Percentiles rank a stretch among this genome's conserved stretches.
Conservation (phyloP, 768 basidiomycete genomes). For the Boletus rubescentipes region DNA sequence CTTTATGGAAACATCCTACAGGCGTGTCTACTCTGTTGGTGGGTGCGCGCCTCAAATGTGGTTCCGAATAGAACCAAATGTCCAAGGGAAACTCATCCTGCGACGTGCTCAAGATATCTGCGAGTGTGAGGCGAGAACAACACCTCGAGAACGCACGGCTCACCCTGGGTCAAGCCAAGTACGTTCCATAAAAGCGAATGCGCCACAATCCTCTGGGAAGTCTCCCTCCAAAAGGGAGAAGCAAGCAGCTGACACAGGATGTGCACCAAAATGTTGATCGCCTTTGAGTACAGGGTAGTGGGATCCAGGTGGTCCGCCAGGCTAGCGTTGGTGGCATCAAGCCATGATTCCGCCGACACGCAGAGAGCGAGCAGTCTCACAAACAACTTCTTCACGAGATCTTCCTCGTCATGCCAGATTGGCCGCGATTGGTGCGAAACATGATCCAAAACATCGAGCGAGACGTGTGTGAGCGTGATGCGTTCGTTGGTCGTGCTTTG, state of each 20-base stretch:
- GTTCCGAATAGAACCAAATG: slow-evolving; percentile 41
- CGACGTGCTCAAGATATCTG: slow-evolving; percentile 38
- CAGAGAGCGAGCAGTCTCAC: slow-evolving; percentile 53
- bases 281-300: slow-evolving; percentile 45
- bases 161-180: slow-evolving; percentile 15
- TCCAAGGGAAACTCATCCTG: slow-evolving; percentile 38
- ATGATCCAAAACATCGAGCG: slow-evolving; percentile 54
- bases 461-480: slow-evolving; percentile 51
- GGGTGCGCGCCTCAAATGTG: slow-evolving; percentile 34
- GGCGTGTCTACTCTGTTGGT: slow-evolving; percentile 33
- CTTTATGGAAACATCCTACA: slow-evolving; percentile 24
- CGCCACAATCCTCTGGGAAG: slow-evolving; percentile 16
- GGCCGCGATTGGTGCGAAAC: slow-evolving; percentile 49
- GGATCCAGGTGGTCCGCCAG: slow-evolving; percentile 47
- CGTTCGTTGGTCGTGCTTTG: slow-evolving; percentile 61
- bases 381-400: slow-evolving; percentile 50
- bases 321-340: slow-evolving; percentile 41
- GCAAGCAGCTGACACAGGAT: slow-evolving; percentile 41
- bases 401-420: slow-evolving; percentile 46
- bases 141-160: background rate
- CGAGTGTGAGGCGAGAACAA: slow-evolving; percentile 8
- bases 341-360: slow-evolving; percentile 58
- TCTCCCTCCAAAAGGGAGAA: slow-evolving; percentile 22
- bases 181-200: slow-evolving; percentile 23
- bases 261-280: slow-evolving; percentile 41